Conservation (phyloP, 306 rosid genomes). For the Prinsepia uniflora region DNA sequence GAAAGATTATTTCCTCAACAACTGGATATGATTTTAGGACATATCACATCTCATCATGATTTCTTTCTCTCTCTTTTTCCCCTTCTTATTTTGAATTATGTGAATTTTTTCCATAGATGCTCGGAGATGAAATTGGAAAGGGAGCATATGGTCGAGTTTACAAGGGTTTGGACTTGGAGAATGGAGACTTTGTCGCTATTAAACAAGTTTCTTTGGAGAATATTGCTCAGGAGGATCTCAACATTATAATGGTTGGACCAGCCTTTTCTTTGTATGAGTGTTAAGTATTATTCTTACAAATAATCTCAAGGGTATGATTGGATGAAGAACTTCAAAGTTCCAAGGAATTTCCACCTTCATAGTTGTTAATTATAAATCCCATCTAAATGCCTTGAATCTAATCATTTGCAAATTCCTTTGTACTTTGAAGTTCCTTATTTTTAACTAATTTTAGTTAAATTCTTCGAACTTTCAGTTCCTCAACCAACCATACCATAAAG, state of each 20-base stretch:
- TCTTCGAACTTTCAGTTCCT: no score
- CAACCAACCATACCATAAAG: not conserved
- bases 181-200: constrained; percentile 96
- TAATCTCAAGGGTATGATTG: not conserved
- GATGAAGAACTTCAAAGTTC: no score
- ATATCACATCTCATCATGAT: not conserved
- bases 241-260: constrained; percentile 80
- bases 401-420: no score
- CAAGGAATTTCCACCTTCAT: no score
- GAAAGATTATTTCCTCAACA: not conserved
- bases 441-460: no score
- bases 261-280: constrained; percentile 6
- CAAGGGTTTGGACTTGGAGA: constrained; percentile 97
- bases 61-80: not conserved
- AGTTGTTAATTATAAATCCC: no score
- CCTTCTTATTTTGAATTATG: constrained; percentile 18
- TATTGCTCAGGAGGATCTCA: constrained; percentile 99
- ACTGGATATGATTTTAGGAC: not conserved
- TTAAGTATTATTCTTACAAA: not conserved
- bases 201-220: constrained; percentile 99
- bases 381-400: no score
- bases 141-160: constrained; percentile 99
- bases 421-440: no score
- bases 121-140: constrained; percentile 99
- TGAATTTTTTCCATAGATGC: constrained; percentile 60